These are phyloP conservation scores for Buddleja alternifolia DNA, from an alignment of 257 asterid genomes.

Conservation along the genomic window DNA sequence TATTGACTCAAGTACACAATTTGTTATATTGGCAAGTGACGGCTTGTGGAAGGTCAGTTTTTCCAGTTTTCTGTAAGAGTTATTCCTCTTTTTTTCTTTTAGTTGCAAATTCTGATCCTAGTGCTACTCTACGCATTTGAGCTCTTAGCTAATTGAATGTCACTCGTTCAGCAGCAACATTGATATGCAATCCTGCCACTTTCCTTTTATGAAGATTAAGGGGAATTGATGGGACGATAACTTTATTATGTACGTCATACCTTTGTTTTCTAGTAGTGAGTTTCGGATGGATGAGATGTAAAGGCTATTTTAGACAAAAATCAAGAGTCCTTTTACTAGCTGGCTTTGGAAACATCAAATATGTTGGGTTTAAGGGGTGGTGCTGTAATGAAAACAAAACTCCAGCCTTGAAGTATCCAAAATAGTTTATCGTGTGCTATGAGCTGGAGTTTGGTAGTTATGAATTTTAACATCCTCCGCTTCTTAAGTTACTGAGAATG, in stretches of 20 bases:
- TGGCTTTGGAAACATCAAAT: background rate
- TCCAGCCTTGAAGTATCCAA: background rate
- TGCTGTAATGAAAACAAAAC: background rate
- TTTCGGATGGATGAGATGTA: background rate
- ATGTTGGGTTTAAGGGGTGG: background rate
- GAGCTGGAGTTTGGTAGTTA: background rate
- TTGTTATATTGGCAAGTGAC: conserved; percentile 81
- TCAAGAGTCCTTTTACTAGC: background rate
- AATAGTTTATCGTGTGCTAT: background rate
- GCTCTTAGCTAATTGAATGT: background rate
- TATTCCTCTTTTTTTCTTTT: background rate
- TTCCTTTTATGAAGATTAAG: too few relatives aligned
- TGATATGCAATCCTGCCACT: background rate
- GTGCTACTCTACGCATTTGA: background rate
- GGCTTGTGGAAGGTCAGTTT: conserved; percentile 86
- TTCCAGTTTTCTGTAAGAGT: background rate
- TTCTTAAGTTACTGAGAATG: background rate
- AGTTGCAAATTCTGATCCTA: background rate
- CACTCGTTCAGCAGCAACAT: background rate
- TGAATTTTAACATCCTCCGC: background rate
- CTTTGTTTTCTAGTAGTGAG: background rate
- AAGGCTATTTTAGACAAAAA: background rate
- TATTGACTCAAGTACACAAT: conserved; percentile 52
- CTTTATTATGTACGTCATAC: too few relatives aligned
- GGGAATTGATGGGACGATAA: too few relatives aligned